Evolutionary conservation across 73 alveolate genomes (phyloP), one percentile per base, ranked within the genome.

Genomic region (Paramecium sexaurelia): DNA sequence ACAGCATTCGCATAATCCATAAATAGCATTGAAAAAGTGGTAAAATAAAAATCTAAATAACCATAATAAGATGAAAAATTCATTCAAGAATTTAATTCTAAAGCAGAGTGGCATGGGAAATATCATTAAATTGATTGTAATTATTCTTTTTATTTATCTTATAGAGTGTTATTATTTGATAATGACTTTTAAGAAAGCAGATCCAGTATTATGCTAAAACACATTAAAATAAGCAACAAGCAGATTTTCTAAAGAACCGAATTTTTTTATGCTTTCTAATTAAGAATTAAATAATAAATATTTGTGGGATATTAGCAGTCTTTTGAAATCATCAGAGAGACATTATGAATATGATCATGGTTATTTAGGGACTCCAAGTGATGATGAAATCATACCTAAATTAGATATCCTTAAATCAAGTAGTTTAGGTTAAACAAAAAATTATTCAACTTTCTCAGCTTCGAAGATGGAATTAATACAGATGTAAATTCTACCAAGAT

Each of bases 261-360:
- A 61, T 26, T 61, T 29, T 61, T 41, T 29, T 29, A 22, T 26
- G 11, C 6, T 22, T 13, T 29, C 47, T 4, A 1, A 10, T 0
- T 26, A 61, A 61, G 47, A 61, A 61, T 8, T 61, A 3, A 61
- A 26, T 61, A 45, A 61, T 61, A 29, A 26, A 61, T 61, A 13
- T 13, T 11, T 61, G 2, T 61, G 83, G 83, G 83, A 26, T 11
- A 15, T 61, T 24, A 61, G 47, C 3, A 26, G 26, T 61, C 26
- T 29, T 1, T 32, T 61, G 9, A 61, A 61, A 61, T 61, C 83
- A 7, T 26, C 83, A 61, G 83, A 61, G 26, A 61, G 10, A 24
- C 83, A 61, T 13, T 61, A 61, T 61, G 83, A 61, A 61, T 61
- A 10, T 61, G 83, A 61, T 15, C 83, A 61, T 22, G 47, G 83